These are phyloP conservation scores for Solanum hybrid DNA, from an alignment of 305 asterid genomes.

Conservation along the genomic window DNA sequence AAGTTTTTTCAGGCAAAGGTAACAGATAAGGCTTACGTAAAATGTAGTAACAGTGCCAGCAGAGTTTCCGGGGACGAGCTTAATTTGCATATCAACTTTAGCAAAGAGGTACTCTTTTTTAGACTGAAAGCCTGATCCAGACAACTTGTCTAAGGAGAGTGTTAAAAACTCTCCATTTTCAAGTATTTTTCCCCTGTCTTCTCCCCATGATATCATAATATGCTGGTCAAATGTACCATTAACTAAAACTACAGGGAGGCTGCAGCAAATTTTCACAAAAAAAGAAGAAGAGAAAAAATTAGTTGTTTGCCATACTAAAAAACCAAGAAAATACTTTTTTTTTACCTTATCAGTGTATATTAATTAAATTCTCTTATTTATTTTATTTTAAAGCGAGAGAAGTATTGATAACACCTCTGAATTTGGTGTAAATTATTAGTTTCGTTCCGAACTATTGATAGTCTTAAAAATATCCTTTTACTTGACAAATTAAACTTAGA, in stretches of 20 bases:
- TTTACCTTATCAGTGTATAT: background rate
- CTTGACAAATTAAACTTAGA: background rate
- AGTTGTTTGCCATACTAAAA: background rate
- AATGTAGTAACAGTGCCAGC: slow-evolving; percentile 66
- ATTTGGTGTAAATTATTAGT: too few species aligned
- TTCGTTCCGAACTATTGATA: background rate
- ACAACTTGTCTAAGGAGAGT: slow-evolving; percentile 33
- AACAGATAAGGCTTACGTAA: slow-evolving; percentile 23
- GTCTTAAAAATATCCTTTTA: rapidly evolving
- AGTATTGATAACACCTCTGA: background rate
- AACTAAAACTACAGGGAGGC: slow-evolving; percentile 7
- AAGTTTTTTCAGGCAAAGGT: background rate
- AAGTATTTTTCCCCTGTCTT: slow-evolving; percentile 22
- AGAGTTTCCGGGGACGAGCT: slow-evolving; percentile 52
- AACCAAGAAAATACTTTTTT: background rate
- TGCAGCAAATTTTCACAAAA: background rate
- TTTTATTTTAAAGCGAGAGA: background rate
- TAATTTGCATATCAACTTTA: slow-evolving; percentile 47
- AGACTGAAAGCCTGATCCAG: slow-evolving; percentile 58
- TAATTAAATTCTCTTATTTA: background rate
- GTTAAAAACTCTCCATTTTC: slow-evolving; percentile 46
- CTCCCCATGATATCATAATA: slow-evolving; percentile 50
- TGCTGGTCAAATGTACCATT: slow-evolving; percentile 51
- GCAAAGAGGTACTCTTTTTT: slow-evolving; percentile 40
- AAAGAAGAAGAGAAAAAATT: too few species aligned